A percentile compares a stretch with the other conserved stretches of the same genome.
Evolutionary conservation across 768 basidiomycete genomes (phyloP).

Genomic region (Lentinus brumalis): DNA sequence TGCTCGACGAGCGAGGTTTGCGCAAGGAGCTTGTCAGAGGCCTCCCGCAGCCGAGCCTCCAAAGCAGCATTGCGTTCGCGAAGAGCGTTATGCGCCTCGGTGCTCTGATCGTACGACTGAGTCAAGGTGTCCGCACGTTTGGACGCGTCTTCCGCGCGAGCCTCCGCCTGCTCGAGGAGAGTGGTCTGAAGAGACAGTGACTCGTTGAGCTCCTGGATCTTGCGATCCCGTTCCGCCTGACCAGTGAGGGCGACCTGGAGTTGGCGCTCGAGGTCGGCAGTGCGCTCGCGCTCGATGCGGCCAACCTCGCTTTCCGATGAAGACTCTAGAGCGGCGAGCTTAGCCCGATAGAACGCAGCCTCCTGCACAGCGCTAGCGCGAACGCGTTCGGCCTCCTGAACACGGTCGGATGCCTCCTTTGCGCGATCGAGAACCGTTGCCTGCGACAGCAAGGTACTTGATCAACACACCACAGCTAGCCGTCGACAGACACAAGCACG

Average conservation of each 20-base stretch:
- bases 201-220: conserved; percentile 70
- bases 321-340: conserved; percentile 84
- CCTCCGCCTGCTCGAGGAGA: conserved; percentile 77
- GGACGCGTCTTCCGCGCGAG: conserved; percentile 70
- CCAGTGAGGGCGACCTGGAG: conserved; percentile 63
- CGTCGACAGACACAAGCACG: conserved; percentile 25
- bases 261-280: conserved; percentile 72
- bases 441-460: conserved; percentile 37
- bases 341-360: conserved; percentile 94
- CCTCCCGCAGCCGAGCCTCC: conserved; percentile 72
- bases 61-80: conserved; percentile 61
- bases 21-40: conserved; percentile 69
- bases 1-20: conserved; percentile 77
- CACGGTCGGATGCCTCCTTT: conserved; percentile 69
- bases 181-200: conserved; percentile 77
- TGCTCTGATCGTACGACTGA: conserved; percentile 61
- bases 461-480: not conserved
- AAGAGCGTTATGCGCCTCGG: conserved; percentile 69
- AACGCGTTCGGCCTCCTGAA: conserved; percentile 78
- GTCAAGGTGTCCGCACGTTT: conserved; percentile 79
- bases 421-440: conserved; percentile 77
- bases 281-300: conserved; percentile 78
- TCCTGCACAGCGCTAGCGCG: conserved; percentile 85
- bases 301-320: conserved; percentile 61
- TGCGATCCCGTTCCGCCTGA: conserved; percentile 66